Conservation (phyloP, 768 basidiomycete species). For the Mycena crocata region DNA sequence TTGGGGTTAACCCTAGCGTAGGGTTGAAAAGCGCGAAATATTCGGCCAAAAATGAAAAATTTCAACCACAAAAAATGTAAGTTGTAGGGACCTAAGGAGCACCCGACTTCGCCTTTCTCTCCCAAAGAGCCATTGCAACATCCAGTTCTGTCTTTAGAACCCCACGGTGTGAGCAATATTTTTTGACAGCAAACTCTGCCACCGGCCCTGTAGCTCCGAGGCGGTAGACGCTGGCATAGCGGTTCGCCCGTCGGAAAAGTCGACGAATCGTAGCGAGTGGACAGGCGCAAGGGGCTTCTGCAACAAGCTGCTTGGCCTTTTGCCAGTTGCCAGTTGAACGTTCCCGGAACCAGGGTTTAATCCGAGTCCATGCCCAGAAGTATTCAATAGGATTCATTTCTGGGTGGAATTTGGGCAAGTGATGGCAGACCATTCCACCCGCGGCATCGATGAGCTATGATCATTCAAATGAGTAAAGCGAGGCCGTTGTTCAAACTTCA, state of each 20-base stretch:
- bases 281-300: not conserved
- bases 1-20: not conserved
- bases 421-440: not conserved
- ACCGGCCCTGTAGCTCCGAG: not conserved
- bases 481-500: not conserved
- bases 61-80: not conserved
- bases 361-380: not conserved
- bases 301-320: conserved; percentile 4
- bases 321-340: not conserved
- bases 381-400: conserved; percentile 10
- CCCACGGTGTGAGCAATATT: not conserved
- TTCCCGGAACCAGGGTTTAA: not conserved
- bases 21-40: not conserved
- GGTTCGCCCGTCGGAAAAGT: not conserved
- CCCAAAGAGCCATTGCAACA: not conserved
- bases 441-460: not conserved
- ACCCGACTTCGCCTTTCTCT: not conserved
- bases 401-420: not conserved
- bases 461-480: not conserved
- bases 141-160: not conserved
- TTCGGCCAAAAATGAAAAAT: not conserved
- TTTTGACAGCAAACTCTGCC: conserved; percentile 5
- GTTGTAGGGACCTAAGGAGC: not conserved
- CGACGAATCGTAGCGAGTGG: not conserved
- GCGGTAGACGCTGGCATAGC: not conserved